Evolutionary conservation across 192 early-diverging fungal genomes (phyloP).

Genomic region (Podila epicladia): DNA sequence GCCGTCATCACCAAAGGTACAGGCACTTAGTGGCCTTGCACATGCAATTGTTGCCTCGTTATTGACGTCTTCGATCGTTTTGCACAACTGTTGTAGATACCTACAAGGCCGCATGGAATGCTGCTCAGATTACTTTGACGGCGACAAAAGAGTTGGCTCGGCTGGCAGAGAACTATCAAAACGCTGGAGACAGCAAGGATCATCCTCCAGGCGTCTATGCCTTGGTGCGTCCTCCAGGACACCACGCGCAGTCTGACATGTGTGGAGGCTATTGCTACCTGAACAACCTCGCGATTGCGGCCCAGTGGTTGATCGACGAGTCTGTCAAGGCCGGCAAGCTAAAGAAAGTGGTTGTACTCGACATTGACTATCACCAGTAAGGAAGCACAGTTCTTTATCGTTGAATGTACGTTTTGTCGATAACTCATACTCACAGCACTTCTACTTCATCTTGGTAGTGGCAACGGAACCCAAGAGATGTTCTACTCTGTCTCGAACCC

Average conservation of each 20-base stretch:
- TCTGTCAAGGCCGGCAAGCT: conserved; percentile 38
- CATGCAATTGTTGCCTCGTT: background rate
- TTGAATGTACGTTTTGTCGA: background rate
- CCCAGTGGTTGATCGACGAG: conserved; percentile 57
- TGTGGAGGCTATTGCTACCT: conserved; percentile 67
- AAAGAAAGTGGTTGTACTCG: conserved; percentile 60
- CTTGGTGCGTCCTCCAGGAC: conserved; percentile 64
- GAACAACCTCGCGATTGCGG: conserved; percentile 62
- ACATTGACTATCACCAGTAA: conserved; percentile 69
- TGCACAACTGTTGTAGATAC: conserved; percentile 53
- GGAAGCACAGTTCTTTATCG: too few relatives aligned
- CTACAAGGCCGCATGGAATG: conserved; percentile 68
- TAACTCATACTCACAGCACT: background rate
- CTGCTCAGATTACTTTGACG: conserved; percentile 73
- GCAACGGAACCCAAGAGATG: conserved; percentile 66
- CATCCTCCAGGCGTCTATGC: conserved; percentile 63
- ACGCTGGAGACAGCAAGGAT: background rate
- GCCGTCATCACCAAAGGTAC: conserved; percentile 62
- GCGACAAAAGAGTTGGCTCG: conserved; percentile 63
- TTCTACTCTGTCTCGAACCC: conserved; percentile 65
- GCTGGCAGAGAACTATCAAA: conserved; percentile 35
- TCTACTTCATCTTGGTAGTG: conserved; percentile 32
- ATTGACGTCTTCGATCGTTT: background rate
- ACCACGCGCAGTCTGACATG: conserved; percentile 62
- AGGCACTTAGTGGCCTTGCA: background rate